These are phyloP conservation scores for Ampelomyces quisqualis DNA, from an alignment of 2,329 filamentous ascomycete species.

Conservation along the genomic window DNA sequence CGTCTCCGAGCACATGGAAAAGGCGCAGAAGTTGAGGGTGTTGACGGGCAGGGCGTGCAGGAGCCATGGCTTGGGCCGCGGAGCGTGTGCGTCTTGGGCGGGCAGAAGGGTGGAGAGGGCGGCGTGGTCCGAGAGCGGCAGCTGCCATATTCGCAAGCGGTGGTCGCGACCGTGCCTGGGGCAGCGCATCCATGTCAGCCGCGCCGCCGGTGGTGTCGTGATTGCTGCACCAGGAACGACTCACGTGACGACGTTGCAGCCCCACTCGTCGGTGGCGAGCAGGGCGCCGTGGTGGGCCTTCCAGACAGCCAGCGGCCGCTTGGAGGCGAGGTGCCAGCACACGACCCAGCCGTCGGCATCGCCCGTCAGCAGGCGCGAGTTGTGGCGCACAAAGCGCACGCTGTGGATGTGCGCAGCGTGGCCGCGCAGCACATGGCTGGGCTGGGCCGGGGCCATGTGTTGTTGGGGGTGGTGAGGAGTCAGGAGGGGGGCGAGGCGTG, in stretches of 20 bases:
- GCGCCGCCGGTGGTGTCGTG: too few relatives aligned
- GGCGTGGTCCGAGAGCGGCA: constrained; percentile 62
- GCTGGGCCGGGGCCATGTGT: constrained; percentile 54
- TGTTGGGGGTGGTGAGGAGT: constrained; percentile 12
- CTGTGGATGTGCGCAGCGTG: constrained; percentile 80
- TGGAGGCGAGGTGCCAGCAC: constrained; percentile 79
- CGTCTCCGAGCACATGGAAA: constrained; percentile 64
- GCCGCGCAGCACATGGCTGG: constrained; percentile 75
- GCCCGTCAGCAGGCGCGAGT: constrained; percentile 77
- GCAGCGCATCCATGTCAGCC: too few relatives aligned
- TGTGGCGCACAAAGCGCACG: constrained; percentile 69
- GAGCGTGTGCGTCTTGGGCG: constrained; percentile 57
- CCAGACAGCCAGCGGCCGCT: constrained; percentile 83
- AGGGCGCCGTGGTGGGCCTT: constrained; percentile 77
- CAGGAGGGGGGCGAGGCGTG: too few relatives aligned
- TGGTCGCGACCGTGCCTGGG: constrained; percentile 86
- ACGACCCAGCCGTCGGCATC: constrained; percentile 90
- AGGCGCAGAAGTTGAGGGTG: constrained; percentile 92
- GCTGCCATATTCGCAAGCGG: constrained; percentile 80
- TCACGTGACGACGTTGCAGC: constrained; percentile 78
- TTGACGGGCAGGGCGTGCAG: constrained; percentile 82
- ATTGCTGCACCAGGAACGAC: constrained; percentile 39
- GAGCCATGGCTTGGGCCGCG: constrained; percentile 74
- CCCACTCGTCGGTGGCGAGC: constrained; percentile 72
- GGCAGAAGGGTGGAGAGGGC: constrained; percentile 69